Conservation (phyloP, 164 flowering plant species). For the Kingdonia uniflora region DNA sequence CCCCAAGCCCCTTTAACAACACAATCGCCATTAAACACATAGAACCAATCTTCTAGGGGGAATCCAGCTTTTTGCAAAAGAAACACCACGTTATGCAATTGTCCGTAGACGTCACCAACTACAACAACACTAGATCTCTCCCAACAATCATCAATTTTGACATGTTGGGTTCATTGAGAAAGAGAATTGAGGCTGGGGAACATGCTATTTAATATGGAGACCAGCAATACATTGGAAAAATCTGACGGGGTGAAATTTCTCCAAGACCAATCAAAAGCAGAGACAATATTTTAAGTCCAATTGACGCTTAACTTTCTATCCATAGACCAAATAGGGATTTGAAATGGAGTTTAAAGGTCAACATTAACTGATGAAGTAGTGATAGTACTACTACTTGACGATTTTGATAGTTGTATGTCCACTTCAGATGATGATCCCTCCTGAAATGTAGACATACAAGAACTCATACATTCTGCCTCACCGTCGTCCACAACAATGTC, state of each 20-base stretch:
- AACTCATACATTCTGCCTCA: too few species aligned
- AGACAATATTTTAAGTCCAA: constrained; percentile 49
- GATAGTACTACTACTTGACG: too few species aligned
- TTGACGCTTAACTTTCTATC: constrained; percentile 34
- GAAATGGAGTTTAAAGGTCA: constrained; percentile 10
- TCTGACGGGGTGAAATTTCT: constrained; percentile 45
- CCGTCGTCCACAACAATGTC: too few species aligned
- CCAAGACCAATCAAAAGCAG: constrained; percentile 73
- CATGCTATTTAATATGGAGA: constrained; percentile 47
- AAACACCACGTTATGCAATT: constrained; percentile 64
- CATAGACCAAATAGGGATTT: constrained; percentile 60
- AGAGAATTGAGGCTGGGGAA: constrained; percentile 70
- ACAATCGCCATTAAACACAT: constrained; percentile 93
- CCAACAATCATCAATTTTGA: constrained; percentile 29
- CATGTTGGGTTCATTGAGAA: constrained; percentile 88
- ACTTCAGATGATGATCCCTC: too few species aligned
- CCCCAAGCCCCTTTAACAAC: constrained; percentile 99
- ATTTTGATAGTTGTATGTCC: too few species aligned
- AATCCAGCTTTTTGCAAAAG: constrained; percentile 60
- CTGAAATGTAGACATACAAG: too few species aligned
- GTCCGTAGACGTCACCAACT: constrained; percentile 94
- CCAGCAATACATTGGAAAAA: constrained; percentile 62
- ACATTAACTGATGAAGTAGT: too few species aligned
- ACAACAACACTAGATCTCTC: constrained; percentile 50
- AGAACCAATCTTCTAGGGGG: constrained; percentile 54